Evolutionary conservation across 805 yeast species (phyloP).

Genomic region (Priceomyces castillae): DNA sequence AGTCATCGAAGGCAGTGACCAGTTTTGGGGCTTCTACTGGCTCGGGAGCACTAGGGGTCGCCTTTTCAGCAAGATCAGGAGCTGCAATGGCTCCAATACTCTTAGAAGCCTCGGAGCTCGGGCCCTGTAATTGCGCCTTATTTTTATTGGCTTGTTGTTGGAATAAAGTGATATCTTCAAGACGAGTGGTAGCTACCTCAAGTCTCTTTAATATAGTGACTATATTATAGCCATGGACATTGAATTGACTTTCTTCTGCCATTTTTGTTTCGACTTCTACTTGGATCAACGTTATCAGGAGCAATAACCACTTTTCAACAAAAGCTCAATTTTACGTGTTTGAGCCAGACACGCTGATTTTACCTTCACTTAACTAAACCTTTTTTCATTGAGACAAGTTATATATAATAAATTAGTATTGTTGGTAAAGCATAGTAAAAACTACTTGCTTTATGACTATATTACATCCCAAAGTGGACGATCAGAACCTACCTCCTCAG

Average conservation of each 20-base stretch:
- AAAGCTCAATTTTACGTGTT: constrained; percentile 1
- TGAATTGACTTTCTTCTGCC: constrained; percentile 46
- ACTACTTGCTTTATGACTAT: not conserved
- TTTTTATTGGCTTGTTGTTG: constrained; percentile 54
- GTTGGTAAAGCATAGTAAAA: not conserved
- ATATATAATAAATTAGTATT: too few species aligned
- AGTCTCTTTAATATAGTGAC: constrained; percentile 70
- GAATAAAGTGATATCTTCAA: constrained; percentile 81
- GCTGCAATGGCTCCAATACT: constrained; percentile 7
- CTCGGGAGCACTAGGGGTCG: constrained; percentile 7
- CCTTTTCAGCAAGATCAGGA: constrained; percentile 15
- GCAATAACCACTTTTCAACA: not conserved
- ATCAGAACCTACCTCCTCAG: constrained; percentile 39
- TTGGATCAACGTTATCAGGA: not conserved
- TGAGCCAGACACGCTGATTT: constrained; percentile 5
- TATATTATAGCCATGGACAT: constrained; percentile 80
- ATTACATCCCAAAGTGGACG: constrained; percentile 2
- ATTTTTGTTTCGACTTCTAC: constrained; percentile 10
- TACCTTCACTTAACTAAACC: not conserved
- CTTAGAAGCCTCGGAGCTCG: constrained; percentile 3
- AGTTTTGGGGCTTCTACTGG: constrained; percentile 21
- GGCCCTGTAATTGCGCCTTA: not conserved
- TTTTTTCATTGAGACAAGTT: not conserved
- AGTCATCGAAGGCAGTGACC: constrained; percentile 51
- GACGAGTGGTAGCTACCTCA: constrained; percentile 90